Evolutionary conservation across 2,329 filamentous ascomycete species (phyloP), one percentile per base, ranked within the genome.

Genomic region (Hymenoscyphus fructigenus): DNA sequence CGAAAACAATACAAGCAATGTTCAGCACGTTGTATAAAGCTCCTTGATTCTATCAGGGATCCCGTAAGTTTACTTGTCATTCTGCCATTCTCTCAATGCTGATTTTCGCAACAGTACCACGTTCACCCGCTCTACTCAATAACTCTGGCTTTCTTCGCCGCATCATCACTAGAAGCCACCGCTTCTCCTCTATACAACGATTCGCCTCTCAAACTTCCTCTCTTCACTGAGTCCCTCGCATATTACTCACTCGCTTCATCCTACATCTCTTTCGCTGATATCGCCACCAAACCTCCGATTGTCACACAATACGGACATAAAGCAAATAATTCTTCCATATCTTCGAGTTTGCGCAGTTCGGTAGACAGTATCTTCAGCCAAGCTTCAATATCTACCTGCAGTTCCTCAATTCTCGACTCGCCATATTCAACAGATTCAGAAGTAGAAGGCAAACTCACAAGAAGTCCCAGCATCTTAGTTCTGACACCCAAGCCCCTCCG

Each of bases 131-230:
- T 75, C 4, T 71, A 75, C 62, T 69, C 65, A 14, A 72, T 76
- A 14, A 75, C 73, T 55, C 59, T 76, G 9, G 69, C 65, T n/a
- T 76, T 75, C 62, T 75, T 72, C 60, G 69, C 70, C 17, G 75
- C 73, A 6, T 69, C 66, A 23, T 73, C 69, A 20, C 61, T 75
- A 20, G 73, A 76, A 62, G 66, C 72, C 38, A 70, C 65, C 15
- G 73, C 74, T 14, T 67, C 67, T 2, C 64, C 67, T 20, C 68
- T 75, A 7, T 65, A 71, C 59, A 67, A 67, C 23, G 67, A 73
- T 29, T 67, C 71, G 6, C 63, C 61, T 38, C 47, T 65, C 59
- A 74, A 74, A 60, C 64, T 75, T n/a, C 69, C 69, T 1, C 66
- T 75, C n/a, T 68, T 75, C n/a, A 68, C 72, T 62, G 65, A 72